phyloP scores from a whole-genome alignment of 1,284 basidiomycete genomes.

The Exobasidium rhododendri region DNA sequence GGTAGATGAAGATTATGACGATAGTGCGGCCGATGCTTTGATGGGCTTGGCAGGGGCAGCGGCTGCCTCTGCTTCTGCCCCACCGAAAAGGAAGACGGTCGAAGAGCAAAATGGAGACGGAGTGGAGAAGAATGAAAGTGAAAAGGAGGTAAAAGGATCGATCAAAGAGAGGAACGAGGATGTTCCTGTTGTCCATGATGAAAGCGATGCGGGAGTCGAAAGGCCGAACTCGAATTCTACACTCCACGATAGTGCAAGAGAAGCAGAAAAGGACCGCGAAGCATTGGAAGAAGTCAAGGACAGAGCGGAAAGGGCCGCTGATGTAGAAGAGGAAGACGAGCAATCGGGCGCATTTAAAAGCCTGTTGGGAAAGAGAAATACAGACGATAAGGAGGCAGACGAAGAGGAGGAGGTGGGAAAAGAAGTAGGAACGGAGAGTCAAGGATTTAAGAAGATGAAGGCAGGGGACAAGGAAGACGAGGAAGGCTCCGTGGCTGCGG shows the following conservation, averaged over 20 bases:
- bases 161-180: not conserved
- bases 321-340: constrained; percentile 13
- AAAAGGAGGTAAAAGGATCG: not conserved
- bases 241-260: not conserved
- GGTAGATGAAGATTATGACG: constrained; percentile 52
- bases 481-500: not conserved
- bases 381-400: not conserved
- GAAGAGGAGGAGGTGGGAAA: not conserved
- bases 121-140: not conserved
- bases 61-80: constrained; percentile 16
- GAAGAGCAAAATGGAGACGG: not conserved
- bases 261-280: not conserved
- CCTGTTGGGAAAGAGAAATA: constrained; percentile 14
- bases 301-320: constrained; percentile 11
- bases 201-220: not conserved
- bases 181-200: not conserved
- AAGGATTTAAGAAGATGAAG: not conserved
- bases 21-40: constrained; percentile 50
- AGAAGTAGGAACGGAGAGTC: not conserved
- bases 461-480: not conserved
- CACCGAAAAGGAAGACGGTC: not conserved
- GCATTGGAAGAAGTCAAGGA: constrained; percentile 3
- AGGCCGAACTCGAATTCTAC: not conserved
- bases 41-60: constrained; percentile 54
- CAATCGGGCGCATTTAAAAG: not conserved